phyloP scores from a whole-genome alignment of 1,284 basidiomycete genomes.

The Trichosporon sp. region DNA sequence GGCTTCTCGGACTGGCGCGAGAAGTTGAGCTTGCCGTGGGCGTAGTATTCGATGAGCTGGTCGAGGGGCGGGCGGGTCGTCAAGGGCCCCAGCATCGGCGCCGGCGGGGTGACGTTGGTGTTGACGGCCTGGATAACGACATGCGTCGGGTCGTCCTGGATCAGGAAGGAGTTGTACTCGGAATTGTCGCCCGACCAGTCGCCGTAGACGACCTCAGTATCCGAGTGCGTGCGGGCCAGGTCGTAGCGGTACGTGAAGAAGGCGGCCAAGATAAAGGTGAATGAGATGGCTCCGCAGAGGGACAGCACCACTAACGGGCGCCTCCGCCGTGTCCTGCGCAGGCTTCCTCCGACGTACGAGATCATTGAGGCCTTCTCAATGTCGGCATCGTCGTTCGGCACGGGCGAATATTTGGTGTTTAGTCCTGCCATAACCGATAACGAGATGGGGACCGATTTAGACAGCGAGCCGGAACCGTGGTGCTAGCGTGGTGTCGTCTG shows the following conservation, averaged over 20 bases:
- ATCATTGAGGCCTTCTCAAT: neutral
- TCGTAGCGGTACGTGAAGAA: neutral
- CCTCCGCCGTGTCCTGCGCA: neutral
- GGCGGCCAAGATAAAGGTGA: neutral
- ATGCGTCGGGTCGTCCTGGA: slow-evolving; percentile 19
- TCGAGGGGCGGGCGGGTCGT: slow-evolving; percentile 17
- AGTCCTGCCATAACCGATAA: neutral
- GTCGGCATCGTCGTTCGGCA: slow-evolving; percentile 1
- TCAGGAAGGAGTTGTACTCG: neutral
- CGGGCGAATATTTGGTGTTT: neutral
- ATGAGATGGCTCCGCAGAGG: neutral
- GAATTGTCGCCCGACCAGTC: neutral
- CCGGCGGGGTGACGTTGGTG: neutral
- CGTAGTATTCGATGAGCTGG: slow-evolving; percentile 21
- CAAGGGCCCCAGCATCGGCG: slow-evolving; percentile 16
- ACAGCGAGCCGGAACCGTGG: neutral
- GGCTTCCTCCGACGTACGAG: slow-evolving; percentile 1
- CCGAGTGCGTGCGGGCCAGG: neutral
- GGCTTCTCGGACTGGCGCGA: neutral
- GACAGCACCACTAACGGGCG: neutral
- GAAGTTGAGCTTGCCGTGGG: slow-evolving; percentile 13
- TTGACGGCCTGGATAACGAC: slow-evolving; percentile 17
- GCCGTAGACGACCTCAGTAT: neutral
- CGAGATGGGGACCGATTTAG: neutral
- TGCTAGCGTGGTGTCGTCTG: neutral